Evolutionary conservation across 768 basidiomycete species (phyloP).

Genomic region (Boletus sensibilis): DNA sequence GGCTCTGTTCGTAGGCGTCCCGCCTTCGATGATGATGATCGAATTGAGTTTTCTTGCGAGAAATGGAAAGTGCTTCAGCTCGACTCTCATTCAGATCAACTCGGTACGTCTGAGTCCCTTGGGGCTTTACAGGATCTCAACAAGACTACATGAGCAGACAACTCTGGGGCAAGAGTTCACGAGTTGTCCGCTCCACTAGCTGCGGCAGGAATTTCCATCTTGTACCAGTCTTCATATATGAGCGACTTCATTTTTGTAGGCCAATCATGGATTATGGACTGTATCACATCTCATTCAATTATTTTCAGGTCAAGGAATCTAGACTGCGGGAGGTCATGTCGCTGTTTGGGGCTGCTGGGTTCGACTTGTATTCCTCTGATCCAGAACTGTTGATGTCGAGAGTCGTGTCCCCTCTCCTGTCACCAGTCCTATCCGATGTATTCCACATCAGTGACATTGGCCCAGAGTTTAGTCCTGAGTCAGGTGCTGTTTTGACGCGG

Average conservation of each 20-base stretch:
- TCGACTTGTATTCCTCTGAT: conserved; percentile 58
- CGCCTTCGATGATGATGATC: conserved; percentile 38
- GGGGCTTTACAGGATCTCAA: conserved; percentile 2
- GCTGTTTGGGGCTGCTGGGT: conserved; percentile 59
- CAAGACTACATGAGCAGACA: conserved; percentile 41
- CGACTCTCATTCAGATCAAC: conserved; percentile 71
- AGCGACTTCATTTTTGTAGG: conserved; percentile 80
- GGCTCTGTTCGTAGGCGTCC: conserved; percentile 27
- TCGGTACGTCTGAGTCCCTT: conserved; percentile 44
- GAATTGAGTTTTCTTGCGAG: conserved; percentile 67
- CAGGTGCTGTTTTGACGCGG: conserved; percentile 50
- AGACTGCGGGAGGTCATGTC: conserved; percentile 62
- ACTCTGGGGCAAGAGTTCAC: conserved; percentile 68
- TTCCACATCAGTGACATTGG: conserved; percentile 29
- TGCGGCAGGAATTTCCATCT: conserved; percentile 73
- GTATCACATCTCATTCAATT: not conserved
- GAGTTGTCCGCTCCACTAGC: conserved; percentile 77
- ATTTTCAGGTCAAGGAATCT: conserved; percentile 60
- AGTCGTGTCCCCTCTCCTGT: conserved; percentile 32
- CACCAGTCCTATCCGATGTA: conserved; percentile 33
- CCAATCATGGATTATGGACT: conserved; percentile 2
- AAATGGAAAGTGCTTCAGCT: conserved; percentile 80
- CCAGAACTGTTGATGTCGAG: conserved; percentile 35
- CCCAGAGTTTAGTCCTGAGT: conserved; percentile 33
- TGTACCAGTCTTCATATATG: conserved; percentile 82